Evolutionary conservation across 2,329 filamentous ascomycete species (phyloP).

Genomic region (Chaetoscypha palmicola): DNA sequence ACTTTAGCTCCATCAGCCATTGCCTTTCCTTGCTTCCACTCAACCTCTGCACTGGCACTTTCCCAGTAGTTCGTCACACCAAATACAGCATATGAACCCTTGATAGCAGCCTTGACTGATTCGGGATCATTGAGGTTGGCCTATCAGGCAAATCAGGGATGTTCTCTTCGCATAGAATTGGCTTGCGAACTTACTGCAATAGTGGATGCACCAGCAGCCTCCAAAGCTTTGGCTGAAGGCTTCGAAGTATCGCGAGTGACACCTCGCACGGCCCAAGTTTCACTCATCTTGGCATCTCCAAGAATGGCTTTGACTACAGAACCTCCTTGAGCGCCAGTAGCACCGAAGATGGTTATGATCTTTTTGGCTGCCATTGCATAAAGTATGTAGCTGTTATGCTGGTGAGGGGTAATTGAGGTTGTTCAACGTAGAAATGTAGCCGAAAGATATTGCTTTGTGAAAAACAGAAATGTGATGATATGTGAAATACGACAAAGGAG

Average conservation of each 20-base stretch:
- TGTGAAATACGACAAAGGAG: background rate
- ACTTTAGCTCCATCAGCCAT: slow-evolving; percentile 41
- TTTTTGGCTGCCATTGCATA: slow-evolving; percentile 30
- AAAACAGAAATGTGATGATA: background rate
- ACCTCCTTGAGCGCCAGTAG: slow-evolving; percentile 46
- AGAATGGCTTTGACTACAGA: slow-evolving; percentile 45
- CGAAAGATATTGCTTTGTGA: background rate
- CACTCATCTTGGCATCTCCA: slow-evolving; percentile 36
- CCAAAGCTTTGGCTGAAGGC: slow-evolving; percentile 35
- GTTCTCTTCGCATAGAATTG: too few species aligned
- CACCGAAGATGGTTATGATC: slow-evolving; percentile 40
- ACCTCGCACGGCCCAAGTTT: slow-evolving; percentile 39
- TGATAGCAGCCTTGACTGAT: slow-evolving; percentile 31
- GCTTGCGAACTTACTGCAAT: slow-evolving; percentile 30
- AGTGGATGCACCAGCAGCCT: slow-evolving; percentile 37
- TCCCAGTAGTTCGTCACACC: slow-evolving; percentile 31
- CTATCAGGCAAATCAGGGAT: slow-evolving; percentile 9
- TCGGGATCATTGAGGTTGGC: slow-evolving; percentile 37
- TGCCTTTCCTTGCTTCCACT: slow-evolving; percentile 41
- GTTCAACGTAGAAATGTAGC: background rate
- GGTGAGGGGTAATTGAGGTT: background rate
- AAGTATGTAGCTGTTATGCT: background rate
- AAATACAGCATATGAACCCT: slow-evolving; percentile 30
- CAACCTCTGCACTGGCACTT: slow-evolving; percentile 34
- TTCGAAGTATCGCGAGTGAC: slow-evolving; percentile 41